Base-by-base conservation (phyloP, 139 green algal species). In the Limnomonas spitsbergensis region DNA sequence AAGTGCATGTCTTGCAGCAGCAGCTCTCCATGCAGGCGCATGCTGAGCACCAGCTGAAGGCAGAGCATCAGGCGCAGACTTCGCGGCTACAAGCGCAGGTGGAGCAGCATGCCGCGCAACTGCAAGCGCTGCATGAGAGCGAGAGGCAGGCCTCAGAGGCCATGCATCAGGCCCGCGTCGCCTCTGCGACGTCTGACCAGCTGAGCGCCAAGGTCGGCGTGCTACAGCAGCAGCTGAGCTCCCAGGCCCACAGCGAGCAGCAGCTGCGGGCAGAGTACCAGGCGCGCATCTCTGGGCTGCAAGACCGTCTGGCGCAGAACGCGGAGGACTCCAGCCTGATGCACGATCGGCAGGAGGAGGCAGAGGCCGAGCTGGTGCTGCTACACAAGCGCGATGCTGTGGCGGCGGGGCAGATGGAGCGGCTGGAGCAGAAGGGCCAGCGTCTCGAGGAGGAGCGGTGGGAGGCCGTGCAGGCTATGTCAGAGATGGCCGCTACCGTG, bases 401-500 rank as follows among this genome's bases (percentile, higher is more conserved):
- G 35, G 7, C 29, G 27, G 36, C 68, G 7, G 20, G 27, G 29
- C 68, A 74, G 68, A 7, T 53, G 68, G 9, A 74, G 20, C 24
- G 4, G 4, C 68, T 74, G 68, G 35, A 40, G 7, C 24, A 74
- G 20, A 9, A 47, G 68, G 34, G 68, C 36, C 35, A 74, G 36
- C 35, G 68, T 7, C 35, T 74, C 3, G 68, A 74, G 68, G 35
- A 3, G 4, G 20, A 74, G 36, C 68, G 68, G 3, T 74, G 68
- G 68, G 68, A 74, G 68, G 68, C 68, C 4, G 36, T 74, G 68
- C 29, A 74, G 68, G 68, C 68, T 26, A 74, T 74, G 68, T 53
- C 35, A 42, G 68, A 74, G 35, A 74, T 74, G 68, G 68, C 68
- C 29, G 35, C 68, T 6, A 74, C 29, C 35, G 4, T 74, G 68